Evolutionary conservation across 768 basidiomycete species (phyloP), one percentile per base, ranked within the genome.

Genomic region (Lenzites betulinus): DNA sequence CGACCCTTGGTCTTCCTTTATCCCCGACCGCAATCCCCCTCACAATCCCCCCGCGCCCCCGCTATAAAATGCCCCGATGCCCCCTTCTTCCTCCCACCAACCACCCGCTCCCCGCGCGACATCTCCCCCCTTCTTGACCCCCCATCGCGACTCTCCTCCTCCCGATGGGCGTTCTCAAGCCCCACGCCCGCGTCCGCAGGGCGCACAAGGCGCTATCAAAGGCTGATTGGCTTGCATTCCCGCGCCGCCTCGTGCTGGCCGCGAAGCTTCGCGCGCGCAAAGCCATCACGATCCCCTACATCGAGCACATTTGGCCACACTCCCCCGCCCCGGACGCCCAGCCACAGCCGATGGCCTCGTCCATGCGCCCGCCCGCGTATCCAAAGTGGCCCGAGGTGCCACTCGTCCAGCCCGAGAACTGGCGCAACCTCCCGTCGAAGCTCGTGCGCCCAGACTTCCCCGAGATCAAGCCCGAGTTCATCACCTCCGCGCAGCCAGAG

Each of bases 191-290:
- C 35, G 50, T 25, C 13, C 36, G 52, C 26, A 36, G 22, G 1
- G 33, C 33, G 16, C 18, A 26, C 28, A 25, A 22, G 8, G 20
- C 26, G 38, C 56, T 39, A 20, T 33, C 26, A 42, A 58, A 51
- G 38, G 39, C 5, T 43, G 56, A 42, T 50, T 42, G 48, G 30
- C 11, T 25, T 39, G 48, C 55, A 22, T 48, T 56, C 22, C 16
- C 55, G n/a, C 56, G 48, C 30, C 39, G 48, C 48, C 56, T 58
- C 56, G 41, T 58, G 56, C 48, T 30, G 47, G 48, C 22, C 48
- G 48, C 48, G 48, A 50, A 50, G 56, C 48, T 42, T 12, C 48
- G 56, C 15, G n/a, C 56, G 28, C 56, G 56, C 6, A 58, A 33
- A 39, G 35, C 47, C 8, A 42, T 58, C 38, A 50, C 39, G 9